These are phyloP conservation scores for Penicillium olsonii DNA, from an alignment of 2,329 filamentous ascomycete species.

Conservation along the genomic window DNA sequence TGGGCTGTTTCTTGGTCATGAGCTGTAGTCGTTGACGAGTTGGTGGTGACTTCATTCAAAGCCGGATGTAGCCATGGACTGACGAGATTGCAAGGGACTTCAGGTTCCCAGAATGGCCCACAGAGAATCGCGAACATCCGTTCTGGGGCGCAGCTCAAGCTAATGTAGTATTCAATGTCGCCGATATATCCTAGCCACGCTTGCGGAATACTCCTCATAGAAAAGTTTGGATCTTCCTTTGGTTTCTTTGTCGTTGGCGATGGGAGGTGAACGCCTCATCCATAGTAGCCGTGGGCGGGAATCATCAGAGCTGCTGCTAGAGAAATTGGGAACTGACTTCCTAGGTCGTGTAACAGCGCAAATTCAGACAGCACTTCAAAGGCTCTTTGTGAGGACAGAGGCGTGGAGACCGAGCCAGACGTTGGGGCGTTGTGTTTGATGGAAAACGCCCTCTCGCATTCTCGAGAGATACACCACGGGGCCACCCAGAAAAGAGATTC, in stretches of 20 bases:
- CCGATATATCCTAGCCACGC: not conserved
- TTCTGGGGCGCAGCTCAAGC: slow-evolving; percentile 16
- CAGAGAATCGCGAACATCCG: slow-evolving; percentile 15
- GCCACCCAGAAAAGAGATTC: slow-evolving; percentile 6
- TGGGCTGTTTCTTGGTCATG: not conserved
- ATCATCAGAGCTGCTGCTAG: slow-evolving; percentile 16
- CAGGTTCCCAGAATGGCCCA: slow-evolving; percentile 18
- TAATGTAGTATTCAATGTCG: slow-evolving; percentile 14
- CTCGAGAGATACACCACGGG: slow-evolving; percentile 14
- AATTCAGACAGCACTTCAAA: slow-evolving; percentile 15
- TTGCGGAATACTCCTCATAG: not conserved
- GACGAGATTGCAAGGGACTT: slow-evolving; percentile 20
- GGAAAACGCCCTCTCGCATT: slow-evolving; percentile 3
- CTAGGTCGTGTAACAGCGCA: slow-evolving; percentile 10
- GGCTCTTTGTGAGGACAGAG: slow-evolving; percentile 9
- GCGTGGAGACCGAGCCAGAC: not conserved
- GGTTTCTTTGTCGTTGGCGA: not conserved
- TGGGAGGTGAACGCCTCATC: slow-evolving; percentile 12
- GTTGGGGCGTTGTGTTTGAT: not conserved
- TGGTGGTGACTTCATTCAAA: slow-evolving; percentile 10
- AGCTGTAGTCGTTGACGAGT: not conserved
- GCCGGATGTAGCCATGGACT: slow-evolving; percentile 20
- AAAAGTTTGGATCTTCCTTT: not conserved
- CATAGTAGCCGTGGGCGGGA: slow-evolving; percentile 12
- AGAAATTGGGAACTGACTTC: slow-evolving; percentile 17